Evolutionary conservation across 2,329 filamentous ascomycete species (phyloP).

Genomic region (Paecilomyces sp.): DNA sequence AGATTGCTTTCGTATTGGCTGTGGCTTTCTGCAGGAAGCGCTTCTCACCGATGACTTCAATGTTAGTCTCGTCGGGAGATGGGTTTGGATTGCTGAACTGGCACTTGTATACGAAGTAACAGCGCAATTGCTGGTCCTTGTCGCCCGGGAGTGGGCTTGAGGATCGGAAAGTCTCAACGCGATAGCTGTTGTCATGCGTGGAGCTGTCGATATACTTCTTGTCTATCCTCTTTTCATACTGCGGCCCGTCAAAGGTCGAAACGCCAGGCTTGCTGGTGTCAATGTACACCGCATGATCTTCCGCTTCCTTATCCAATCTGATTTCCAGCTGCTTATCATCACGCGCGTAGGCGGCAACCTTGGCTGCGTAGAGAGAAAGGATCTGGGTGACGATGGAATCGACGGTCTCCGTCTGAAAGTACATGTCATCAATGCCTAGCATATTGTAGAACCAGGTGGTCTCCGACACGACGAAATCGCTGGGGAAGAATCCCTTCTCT

Average conservation of each 20-base stretch:
- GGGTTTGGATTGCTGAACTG: slow-evolving; percentile 75
- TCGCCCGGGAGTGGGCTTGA: slow-evolving; percentile 68
- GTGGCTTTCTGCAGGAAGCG: slow-evolving; percentile 96
- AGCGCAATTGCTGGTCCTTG: slow-evolving; percentile 77
- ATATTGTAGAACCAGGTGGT: slow-evolving; percentile 97
- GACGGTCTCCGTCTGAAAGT: slow-evolving; percentile 84
- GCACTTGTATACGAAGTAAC: slow-evolving; percentile 98
- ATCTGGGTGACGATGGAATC: slow-evolving; percentile 89
- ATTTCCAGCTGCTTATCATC: slow-evolving; percentile 95
- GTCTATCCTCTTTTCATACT: slow-evolving; percentile 89
- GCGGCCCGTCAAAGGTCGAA: slow-evolving; percentile 68
- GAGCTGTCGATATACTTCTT: slow-evolving; percentile 87
- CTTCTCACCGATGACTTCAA: slow-evolving; percentile 87
- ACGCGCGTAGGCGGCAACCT: slow-evolving; percentile 86
- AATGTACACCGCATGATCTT: slow-evolving; percentile 95
- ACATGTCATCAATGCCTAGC: slow-evolving; percentile 96
- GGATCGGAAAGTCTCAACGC: slow-evolving; percentile 95
- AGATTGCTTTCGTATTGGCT: slow-evolving; percentile 89
- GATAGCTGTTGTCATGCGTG: slow-evolving; percentile 66
- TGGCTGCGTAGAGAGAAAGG: slow-evolving; percentile 92
- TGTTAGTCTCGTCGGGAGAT: slow-evolving; percentile 68
- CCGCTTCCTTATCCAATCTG: slow-evolving; percentile 86
- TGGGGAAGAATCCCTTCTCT: slow-evolving; percentile 78
- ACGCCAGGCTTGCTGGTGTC: slow-evolving; percentile 90
- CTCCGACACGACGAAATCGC: slow-evolving; percentile 73